phyloP scores from a whole-genome alignment of 805 yeast genomes.

The Grigorovia yakushimaensis region DNA sequence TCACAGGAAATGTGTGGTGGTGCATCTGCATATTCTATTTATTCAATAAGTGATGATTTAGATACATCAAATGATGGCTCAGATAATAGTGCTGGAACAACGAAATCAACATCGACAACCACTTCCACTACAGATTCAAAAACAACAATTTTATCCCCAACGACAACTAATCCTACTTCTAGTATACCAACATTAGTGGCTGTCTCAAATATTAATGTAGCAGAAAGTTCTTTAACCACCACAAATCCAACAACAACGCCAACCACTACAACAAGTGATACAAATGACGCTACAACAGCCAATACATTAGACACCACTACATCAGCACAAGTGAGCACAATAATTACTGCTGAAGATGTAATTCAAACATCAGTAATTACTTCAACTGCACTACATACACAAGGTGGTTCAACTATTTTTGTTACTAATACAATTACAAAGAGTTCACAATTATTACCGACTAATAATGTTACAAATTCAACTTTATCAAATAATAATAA shows the following conservation, averaged over 20 bases:
- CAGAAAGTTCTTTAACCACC: not conserved
- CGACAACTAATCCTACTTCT: not conserved
- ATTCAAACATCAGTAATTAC: slow-evolving; percentile 12
- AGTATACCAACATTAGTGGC: not conserved
- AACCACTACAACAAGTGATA: not conserved
- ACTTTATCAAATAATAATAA: not conserved
- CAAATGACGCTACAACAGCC: not conserved
- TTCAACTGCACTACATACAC: slow-evolving; percentile 19
- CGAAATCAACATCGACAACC: not conserved
- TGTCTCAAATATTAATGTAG: not conserved
- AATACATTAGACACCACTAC: not conserved
- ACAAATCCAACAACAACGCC: not conserved
- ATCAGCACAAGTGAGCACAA: not conserved
- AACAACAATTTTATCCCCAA: not conserved
- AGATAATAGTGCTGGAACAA: not conserved
- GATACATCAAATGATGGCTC: not conserved
- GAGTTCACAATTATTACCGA: slow-evolving; percentile 4
- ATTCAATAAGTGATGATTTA: slow-evolving; percentile 22
- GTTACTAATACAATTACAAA: slow-evolving; percentile 22
- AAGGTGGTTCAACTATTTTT: slow-evolving; percentile 23
- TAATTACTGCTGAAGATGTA: not conserved
- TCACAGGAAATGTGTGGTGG: slow-evolving; percentile 56
- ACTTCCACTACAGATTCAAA: slow-evolving; percentile 4
- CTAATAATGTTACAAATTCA: not conserved
- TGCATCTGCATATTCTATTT: slow-evolving; percentile 38